Evolutionary conservation across 83 land plant species (phyloP).

Genomic region (Diphasiastrum complanatum): DNA sequence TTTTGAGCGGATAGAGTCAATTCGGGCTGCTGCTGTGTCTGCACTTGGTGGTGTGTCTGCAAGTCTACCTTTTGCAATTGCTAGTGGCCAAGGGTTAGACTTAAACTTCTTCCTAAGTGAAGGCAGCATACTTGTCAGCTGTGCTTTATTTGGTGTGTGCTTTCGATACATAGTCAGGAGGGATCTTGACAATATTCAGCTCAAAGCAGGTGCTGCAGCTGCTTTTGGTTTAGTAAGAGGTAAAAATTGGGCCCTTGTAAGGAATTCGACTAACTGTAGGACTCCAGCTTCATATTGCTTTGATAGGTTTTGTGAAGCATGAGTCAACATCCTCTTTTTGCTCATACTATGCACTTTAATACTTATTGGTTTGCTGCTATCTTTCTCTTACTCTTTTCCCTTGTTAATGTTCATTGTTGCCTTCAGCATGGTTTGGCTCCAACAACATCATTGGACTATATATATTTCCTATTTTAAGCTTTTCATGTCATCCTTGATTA

Average conservation of each 20-base stretch:
- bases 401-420: too few species aligned
- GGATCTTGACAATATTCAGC: constrained; percentile 72
- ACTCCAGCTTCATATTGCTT: neutral
- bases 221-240: constrained; percentile 87
- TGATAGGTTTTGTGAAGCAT: neutral
- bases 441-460: too few species aligned
- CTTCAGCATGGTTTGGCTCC: too few species aligned
- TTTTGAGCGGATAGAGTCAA: constrained; percentile 65
- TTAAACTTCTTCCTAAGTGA: constrained; percentile 29
- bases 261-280: neutral
- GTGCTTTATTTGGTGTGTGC: constrained; percentile 80
- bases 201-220: constrained; percentile 70
- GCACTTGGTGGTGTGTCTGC: constrained; percentile 59
- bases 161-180: constrained; percentile 70
- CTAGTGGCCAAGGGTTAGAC: constrained; percentile 28
- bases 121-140: constrained; percentile 44
- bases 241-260: too few species aligned
- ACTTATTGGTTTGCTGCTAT: too few species aligned
- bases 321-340: too few species aligned
- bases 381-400: too few species aligned
- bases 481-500: too few species aligned
- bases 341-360: too few species aligned
- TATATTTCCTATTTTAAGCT: too few species aligned
- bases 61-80: constrained; percentile 35
- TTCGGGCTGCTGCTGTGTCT: constrained; percentile 57